Base-by-base conservation (phyloP, 768 basidiomycete genomes). In the Leccinum subgranulosum region DNA sequence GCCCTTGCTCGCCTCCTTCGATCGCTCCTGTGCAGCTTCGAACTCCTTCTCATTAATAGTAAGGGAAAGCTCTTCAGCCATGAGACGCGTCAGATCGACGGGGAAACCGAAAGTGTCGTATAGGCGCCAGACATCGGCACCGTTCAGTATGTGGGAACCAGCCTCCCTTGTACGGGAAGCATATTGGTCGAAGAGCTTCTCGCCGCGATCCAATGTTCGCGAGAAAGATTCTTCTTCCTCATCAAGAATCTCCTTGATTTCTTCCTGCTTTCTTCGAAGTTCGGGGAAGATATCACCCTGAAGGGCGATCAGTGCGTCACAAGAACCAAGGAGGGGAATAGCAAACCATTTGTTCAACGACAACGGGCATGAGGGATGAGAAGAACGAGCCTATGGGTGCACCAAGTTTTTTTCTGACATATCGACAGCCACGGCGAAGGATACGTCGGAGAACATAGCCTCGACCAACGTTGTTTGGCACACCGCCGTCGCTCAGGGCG, bases 51-150 rank as follows among this genome's bases (percentile, higher is more conserved):
- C 87, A 68, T 98, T 94, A 66, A 98, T 83, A 7, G 77, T 79
- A 46, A 99, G 77, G 2, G 87, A 88, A 28, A 92, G 77, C 69
- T 99, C 97, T 71, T 95, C 92, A 4, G 97, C 97, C 97, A 99
- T 98, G 57, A 99, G 79, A 51, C 89, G 86, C 1, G 97, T 99
- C 51, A 99, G 76, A 69, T 99, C 97, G 43, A 92, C 94, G 0
- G 97, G 97, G 78, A 99, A 99, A 51, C 97, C 97, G 69, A 91
- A 99, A 1, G 97, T 98, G 70, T 99, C 97, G 70, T 98, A 98
- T 51, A 99, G 74, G 27, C 92, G 83, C 97, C 97, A 99, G 34
- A 98, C 92, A 67, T 99, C 96, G 64, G 87, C 90, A 25, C 97
- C 97, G 58, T 78, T 85, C 29, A 99, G 84, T 63, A 85, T 83